Base-by-base conservation (phyloP, 116 monocot genomes). In the Papilionanthe hybrid region DNA sequence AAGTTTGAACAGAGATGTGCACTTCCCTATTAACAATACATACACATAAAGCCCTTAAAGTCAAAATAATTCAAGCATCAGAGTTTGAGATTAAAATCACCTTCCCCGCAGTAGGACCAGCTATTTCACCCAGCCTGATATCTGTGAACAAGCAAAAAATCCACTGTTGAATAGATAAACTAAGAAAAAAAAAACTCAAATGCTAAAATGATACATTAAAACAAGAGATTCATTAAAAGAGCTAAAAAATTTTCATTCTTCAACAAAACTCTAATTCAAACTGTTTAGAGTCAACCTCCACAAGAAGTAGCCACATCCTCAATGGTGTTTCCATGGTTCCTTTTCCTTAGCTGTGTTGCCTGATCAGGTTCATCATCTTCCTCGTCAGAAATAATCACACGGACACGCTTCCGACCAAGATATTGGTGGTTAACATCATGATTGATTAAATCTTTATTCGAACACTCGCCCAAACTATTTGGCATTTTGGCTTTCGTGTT, bases 301-400 rank as follows among this genome's bases (percentile, higher is more conserved):
- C 75, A 69, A 78, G 81, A 85, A 79, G 83, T 84, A 45, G 87
- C 73, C 15, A 75, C 60, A 42, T 88, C 77, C 71, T 89, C 87
- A 22, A 53, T 19, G 45, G 20, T 67, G 47, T 44, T 75, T 32
- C 29, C 76, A 32, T 75, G 78, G n/a, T 53, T 45, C 37, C 42
- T 55, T 78, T 72, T 81, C 76, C 78, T 87, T 74, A 75, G 69
- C 53, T 48, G 56, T 84, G 78, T 78, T 41, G 78, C 45, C 56
- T 78, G 66, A 48, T 79, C 43, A 81, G 20, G 55, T 2, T 88
- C 89, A 42, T 94, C 90, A 82, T 76, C 82, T 86, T 99, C 98
- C 80, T 93, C 98, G 83, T 99, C 98, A 78, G 95, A 99, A 63
- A 99, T 80, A 60, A 99, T 80, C 17, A 94, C 81, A 50, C 90